phyloP scores from a whole-genome alignment of 2,329 filamentous ascomycete species.

The Aschersonia sp. region DNA sequence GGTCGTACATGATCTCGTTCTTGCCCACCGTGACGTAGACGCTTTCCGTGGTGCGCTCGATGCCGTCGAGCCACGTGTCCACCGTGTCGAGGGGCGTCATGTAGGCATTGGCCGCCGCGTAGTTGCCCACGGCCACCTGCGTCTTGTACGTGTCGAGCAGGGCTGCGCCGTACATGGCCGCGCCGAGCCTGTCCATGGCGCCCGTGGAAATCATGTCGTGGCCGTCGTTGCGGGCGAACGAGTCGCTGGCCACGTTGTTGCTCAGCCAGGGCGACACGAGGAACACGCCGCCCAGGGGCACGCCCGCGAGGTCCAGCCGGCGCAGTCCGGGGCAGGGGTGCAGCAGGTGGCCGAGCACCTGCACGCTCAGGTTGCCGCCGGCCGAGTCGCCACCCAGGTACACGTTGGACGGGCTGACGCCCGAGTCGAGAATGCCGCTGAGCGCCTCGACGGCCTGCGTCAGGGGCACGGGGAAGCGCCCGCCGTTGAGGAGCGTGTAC shows the following conservation, averaged over 20 bases:
- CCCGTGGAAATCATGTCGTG: conserved; percentile 18
- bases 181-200: conserved; percentile 3
- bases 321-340: conserved; percentile 13
- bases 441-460: conserved; percentile 17
- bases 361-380: conserved; percentile 18
- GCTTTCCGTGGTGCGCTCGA: conserved; percentile 7
- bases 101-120: conserved; percentile 8
- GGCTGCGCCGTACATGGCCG: conserved; percentile 4
- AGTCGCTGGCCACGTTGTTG: conserved; percentile 5
- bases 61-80: conserved; percentile 13
- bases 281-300: conserved; percentile 15
- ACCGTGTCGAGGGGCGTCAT: conserved; percentile 14
- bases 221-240: conserved; percentile 12
- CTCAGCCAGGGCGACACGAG: conserved; percentile 19
- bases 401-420: conserved; percentile 15
- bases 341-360: conserved; percentile 17
- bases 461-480: conserved; percentile 16
- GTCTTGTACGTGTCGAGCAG: conserved; percentile 3
- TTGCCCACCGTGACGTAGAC: conserved; percentile 18
- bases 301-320: conserved; percentile 8
- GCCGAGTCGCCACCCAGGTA: conserved; percentile 22
- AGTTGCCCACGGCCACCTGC: background rate
- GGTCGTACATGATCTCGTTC: conserved; percentile 16
- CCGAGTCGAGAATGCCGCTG: conserved; percentile 13
- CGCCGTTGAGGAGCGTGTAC: conserved; percentile 18